These are phyloP conservation scores for Hypoxylon subgilvum DNA, from an alignment of 495 filamentous ascomycete genomes.

Conservation along the genomic window DNA sequence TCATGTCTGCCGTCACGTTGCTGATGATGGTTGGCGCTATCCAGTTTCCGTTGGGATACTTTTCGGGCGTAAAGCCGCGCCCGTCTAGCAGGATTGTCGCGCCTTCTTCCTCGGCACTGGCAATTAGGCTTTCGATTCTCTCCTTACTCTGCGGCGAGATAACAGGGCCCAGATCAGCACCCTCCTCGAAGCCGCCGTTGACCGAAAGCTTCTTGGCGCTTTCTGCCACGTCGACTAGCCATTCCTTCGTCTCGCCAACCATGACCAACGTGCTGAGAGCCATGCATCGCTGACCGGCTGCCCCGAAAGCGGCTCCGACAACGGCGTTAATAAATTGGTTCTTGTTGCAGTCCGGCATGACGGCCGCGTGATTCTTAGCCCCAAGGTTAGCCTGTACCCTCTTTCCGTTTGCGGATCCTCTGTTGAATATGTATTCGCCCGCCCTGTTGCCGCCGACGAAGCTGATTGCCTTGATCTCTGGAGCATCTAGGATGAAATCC, in stretches of 20 bases:
- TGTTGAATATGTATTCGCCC: constrained; percentile 93
- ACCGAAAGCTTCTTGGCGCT: constrained; percentile 87
- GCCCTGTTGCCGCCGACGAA: constrained; percentile 97
- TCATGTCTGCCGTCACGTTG: constrained; percentile 89
- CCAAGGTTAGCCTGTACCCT: constrained; percentile 97
- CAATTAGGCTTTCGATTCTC: constrained; percentile 87
- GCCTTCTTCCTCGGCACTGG: constrained; percentile 88
- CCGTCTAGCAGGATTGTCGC: constrained; percentile 95
- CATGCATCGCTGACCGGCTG: constrained; percentile 98
- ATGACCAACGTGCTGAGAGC: constrained; percentile 91
- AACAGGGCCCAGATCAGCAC: constrained; percentile 94
- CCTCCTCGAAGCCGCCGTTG: constrained; percentile 93
- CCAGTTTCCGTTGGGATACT: constrained; percentile 98
- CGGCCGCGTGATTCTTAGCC: constrained; percentile 96
- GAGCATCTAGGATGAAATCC: constrained; percentile 96
- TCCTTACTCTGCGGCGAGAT: constrained; percentile 91
- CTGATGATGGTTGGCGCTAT: constrained; percentile 93
- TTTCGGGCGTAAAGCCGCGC: constrained; percentile 81
- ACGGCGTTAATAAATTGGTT: constrained; percentile 96
- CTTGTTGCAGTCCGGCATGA: constrained; percentile 97
- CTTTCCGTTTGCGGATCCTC: constrained; percentile 88
- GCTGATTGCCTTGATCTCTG: constrained; percentile 94
- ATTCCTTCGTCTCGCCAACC: constrained; percentile 92
- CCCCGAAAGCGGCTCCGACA: constrained; percentile 92
- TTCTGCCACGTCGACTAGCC: constrained; percentile 90